Base-by-base conservation (phyloP, 495 filamentous ascomycete species). In the Xylaria scruposa region DNA sequence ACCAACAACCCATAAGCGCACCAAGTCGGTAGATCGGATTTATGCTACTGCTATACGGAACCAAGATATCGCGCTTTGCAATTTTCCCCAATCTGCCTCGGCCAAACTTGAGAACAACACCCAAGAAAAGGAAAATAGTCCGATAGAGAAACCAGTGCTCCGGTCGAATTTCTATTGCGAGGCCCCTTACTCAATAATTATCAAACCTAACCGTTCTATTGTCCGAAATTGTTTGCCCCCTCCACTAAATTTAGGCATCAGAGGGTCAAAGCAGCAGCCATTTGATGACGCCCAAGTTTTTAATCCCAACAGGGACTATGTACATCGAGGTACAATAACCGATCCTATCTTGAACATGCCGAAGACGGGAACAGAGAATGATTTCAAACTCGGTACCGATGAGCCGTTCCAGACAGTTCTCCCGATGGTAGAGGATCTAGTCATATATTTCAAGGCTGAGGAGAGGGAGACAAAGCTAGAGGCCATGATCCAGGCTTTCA, bases 351-450 rank as follows among this genome's bases (percentile, higher is more conserved):
- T 1, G 36, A 40, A 33, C 2, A 49, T 61, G 7, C 24, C 33
- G 31, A 15, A 40, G 3, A 44, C 2, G 21, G 38, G 36, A 29
- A 26, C 38, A 65, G 40, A 33, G 24, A 19, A 58, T 17, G 49
- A 46, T 38, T 46, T 51, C 3, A 63, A 73, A 66, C 9, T 63
- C 15, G 71, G 76, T 29, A 19, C 53, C 13, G 47, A 68, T 36
- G 54, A 58, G 19, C 66, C 77, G 0, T 76, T 80, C 33, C 75
- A 81, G 33, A 69, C 81, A 12, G 74, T 84, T 4, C 64, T 85
- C 9, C 83, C 83, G 4, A 74, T 84, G 70, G n/a, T 75, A 7
- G 84, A 86, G 70, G 78, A 86, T 63, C 67, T 85, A 19, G 79
- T 85, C 3, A 72, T 86, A 69, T 76, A 80, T 49, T 82, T 85